phyloP scores from a whole-genome alignment of 2,329 filamentous ascomycete species.

The Penicillium griseofulvum region DNA sequence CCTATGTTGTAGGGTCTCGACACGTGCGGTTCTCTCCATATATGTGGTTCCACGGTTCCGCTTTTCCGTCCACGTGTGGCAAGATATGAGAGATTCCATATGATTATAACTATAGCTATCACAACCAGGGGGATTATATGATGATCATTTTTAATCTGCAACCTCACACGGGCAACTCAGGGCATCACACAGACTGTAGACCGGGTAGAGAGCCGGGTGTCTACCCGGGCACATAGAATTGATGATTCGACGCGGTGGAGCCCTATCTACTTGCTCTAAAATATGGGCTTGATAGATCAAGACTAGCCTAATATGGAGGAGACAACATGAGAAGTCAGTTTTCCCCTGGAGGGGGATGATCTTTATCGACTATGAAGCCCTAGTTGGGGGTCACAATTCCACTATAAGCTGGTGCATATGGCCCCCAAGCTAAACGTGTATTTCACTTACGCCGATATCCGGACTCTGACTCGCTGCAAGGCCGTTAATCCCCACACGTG shows the following conservation, averaged over 20 bases:
- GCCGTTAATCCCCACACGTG: not conserved
- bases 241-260: not conserved
- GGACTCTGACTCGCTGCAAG: not conserved
- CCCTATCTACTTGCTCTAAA: not conserved
- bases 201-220: not conserved
- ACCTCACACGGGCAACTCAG: not conserved
- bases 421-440: constrained; percentile 1
- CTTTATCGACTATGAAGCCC: not conserved
- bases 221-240: not conserved
- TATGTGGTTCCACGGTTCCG: too few species aligned
- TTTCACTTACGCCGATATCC: not conserved
- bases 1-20: too few species aligned
- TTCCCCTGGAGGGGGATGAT: not conserved
- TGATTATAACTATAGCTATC: not conserved
- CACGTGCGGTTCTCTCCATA: not conserved
- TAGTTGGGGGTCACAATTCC: not conserved
- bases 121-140: not conserved
- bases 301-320: not conserved
- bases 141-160: not conserved
- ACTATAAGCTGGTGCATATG: not conserved
- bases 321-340: not conserved
- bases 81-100: not conserved
- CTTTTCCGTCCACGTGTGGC: too few species aligned
- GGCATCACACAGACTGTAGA: not conserved
- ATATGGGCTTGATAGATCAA: not conserved